Evolutionary conservation across 495 filamentous ascomycete genomes (phyloP).

Genomic region (Hypoxylon crocopeplum): DNA sequence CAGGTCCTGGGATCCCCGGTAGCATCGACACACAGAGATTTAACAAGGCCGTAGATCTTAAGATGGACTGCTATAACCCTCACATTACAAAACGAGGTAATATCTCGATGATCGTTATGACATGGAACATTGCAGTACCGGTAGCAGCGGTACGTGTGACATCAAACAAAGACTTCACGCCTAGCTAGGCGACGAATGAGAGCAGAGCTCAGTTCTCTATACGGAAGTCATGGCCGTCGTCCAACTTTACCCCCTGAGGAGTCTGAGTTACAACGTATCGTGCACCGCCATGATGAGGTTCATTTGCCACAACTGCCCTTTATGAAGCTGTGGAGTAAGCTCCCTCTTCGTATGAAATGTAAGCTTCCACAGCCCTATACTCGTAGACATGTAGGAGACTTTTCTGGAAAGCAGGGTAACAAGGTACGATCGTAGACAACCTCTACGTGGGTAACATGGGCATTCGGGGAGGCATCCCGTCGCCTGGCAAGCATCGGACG

Average conservation of each 20-base stretch:
- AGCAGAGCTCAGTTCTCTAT: conserved; percentile 13
- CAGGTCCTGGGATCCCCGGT: conserved; percentile 17
- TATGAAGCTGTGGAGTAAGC: neutral
- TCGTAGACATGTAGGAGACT: neutral
- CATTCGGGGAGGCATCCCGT: conserved; percentile 9
- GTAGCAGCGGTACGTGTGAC: conserved; percentile 7
- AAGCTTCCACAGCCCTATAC: conserved; percentile 10
- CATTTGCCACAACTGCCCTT: conserved; percentile 14
- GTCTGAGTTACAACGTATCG: conserved; percentile 1
- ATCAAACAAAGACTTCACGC: conserved; percentile 18
- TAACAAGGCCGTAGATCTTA: conserved; percentile 23
- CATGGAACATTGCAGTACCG: conserved; percentile 12
- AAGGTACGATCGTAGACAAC: neutral
- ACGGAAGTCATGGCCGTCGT: conserved; percentile 26
- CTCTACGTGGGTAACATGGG: conserved; percentile 1
- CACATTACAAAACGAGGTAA: conserved; percentile 18
- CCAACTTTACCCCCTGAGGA: conserved; percentile 6
- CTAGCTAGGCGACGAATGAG: conserved; percentile 16
- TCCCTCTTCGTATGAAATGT: neutral
- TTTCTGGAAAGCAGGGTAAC: neutral
- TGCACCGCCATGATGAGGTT: conserved; percentile 8
- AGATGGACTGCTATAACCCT: conserved; percentile 25
- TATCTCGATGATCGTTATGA: conserved; percentile 22
- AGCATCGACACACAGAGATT: conserved; percentile 10
- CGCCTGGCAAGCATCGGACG: conserved; percentile 3